phyloP scores from a whole-genome alignment of 768 basidiomycete genomes.

The Clavulina sp. region DNA sequence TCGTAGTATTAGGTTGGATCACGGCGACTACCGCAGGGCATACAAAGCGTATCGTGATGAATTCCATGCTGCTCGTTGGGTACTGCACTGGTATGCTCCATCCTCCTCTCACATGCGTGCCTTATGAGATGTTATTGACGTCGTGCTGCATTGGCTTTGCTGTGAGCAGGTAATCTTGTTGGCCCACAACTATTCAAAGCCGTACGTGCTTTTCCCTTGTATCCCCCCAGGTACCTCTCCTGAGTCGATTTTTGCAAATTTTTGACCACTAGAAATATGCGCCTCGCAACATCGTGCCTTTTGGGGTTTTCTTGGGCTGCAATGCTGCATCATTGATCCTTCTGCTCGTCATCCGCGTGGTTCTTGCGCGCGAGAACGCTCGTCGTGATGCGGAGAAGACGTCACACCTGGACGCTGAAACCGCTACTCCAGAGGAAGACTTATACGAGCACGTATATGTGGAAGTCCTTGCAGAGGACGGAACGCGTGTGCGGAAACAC shows the following conservation, averaged over 20 bases:
- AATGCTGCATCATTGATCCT: not conserved
- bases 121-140: not conserved
- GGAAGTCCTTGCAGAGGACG: slow-evolving; percentile 4
- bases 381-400: slow-evolving; percentile 11
- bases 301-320: slow-evolving; percentile 6
- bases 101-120: not conserved
- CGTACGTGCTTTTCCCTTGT: not conserved
- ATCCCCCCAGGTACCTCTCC: not conserved
- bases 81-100: not conserved
- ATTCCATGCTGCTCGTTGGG: not conserved
- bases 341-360: slow-evolving; percentile 7
- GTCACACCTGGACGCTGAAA: too few species aligned
- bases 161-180: not conserved
- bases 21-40: not conserved
- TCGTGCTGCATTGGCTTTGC: not conserved
- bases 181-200: not conserved
- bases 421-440: too few species aligned
- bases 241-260: slow-evolving; percentile 2
- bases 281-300: slow-evolving; percentile 12
- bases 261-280: slow-evolving; percentile 10
- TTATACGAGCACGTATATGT: slow-evolving; percentile 8
- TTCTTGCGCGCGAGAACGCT: slow-evolving; percentile 11
- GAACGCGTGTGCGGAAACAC: not conserved
- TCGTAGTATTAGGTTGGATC: not conserved
- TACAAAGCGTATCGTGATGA: not conserved